phyloP scores from a whole-genome alignment of 257 asterid species.

The Solanum gracilifrons region DNA sequence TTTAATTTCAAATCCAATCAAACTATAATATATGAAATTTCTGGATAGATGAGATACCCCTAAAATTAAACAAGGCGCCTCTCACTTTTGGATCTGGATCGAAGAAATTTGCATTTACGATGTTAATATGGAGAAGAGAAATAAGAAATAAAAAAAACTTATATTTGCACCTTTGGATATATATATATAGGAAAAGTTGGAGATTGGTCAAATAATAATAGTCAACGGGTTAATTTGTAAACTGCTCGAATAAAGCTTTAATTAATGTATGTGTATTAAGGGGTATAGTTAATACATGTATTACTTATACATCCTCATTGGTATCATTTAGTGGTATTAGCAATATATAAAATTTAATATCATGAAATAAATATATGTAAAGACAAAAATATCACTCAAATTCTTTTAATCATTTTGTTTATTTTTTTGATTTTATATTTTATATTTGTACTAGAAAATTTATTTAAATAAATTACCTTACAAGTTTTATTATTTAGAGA shows the following conservation, averaged over 20 bases:
- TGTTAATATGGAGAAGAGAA: neutral
- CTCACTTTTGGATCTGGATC: neutral
- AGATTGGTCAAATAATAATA: neutral
- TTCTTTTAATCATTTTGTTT: too few species aligned
- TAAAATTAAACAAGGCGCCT: neutral
- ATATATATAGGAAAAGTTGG: neutral
- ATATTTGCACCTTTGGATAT: neutral
- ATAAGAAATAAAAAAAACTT: neutral
- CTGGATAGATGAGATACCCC: neutral
- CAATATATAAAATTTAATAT: too few species aligned
- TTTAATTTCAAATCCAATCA: neutral
- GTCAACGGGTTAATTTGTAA: neutral
- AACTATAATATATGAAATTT: neutral
- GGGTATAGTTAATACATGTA: too few species aligned
- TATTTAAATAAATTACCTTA: too few species aligned
- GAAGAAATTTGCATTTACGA: neutral
- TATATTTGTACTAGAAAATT: too few species aligned
- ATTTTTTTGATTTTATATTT: too few species aligned
- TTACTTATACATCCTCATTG: too few species aligned
- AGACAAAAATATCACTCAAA: too few species aligned
- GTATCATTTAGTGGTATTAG: too few species aligned
- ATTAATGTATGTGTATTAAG: neutral
- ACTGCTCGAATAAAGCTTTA: neutral
- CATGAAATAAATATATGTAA: too few species aligned
- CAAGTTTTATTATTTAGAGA: too few species aligned